Base-by-base conservation (phyloP, 169 alveolate genomes). In the Plasmodium cynomolgi region DNA sequence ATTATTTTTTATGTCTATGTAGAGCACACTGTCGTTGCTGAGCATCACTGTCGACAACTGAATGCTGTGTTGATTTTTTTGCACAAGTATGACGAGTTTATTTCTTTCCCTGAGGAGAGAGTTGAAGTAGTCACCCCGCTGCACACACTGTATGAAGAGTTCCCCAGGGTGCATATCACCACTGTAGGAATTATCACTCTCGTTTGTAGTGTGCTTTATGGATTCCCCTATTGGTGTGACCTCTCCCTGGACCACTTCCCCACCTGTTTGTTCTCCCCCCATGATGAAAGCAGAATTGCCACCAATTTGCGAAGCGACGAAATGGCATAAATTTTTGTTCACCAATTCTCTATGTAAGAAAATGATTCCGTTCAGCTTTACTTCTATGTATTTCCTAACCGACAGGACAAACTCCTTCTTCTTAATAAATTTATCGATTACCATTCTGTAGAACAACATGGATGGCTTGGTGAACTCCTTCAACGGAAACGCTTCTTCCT, bases 11-110 rank as follows among this genome's bases (percentile, higher is more conserved):
- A 86, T 3, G 31, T 86, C 93, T 47, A 86, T 23, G 26, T 47
- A 86, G 3, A 54, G 26, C 6, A 75, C 82, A 33, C 26, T 86
- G 44, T 79, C 74, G 31, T 31, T 39, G 33, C 31, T 86, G 11
- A 86, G 71, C 23, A 86, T n/a, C 9, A 75, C 68, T 56, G 47
- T 86, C 11, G 80, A 79, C 7, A 86, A 7, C 4, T 62, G 34
- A 54, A 56, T 33, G 81, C 93, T 86, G 74, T 86, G 71, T 54
- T 34, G 3, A 15, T 74, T 75, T 8, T 86, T 86, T 54, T 86
- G 81, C 7, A 86, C 7, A 56, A 86, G 81, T 34, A 86, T 8
- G 20, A 75, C 37, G 3, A 86, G 26, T 11, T 39, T 26, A 8
- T 58, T 79, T 15, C 44, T 54, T 56, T 86, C 47, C 23, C 71